Evolutionary conservation across 495 filamentous ascomycete species (phyloP).

Genomic region (Poronia punctata): DNA sequence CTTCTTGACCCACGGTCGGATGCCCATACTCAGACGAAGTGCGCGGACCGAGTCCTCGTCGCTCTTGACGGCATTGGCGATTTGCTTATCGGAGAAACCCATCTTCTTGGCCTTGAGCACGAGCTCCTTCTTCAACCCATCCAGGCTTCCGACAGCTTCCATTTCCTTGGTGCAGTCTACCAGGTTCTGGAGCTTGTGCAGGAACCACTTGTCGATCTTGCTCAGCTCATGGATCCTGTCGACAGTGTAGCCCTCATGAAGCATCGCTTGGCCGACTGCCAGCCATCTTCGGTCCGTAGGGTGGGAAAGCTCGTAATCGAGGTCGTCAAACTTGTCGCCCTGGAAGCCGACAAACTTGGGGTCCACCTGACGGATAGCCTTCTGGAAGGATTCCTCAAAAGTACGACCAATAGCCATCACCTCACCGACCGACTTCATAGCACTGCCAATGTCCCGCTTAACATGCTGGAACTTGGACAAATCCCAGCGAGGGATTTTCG

Average conservation of each 20-base stretch:
- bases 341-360: slow-evolving; percentile 89
- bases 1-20: slow-evolving; percentile 90
- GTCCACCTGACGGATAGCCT: slow-evolving; percentile 94
- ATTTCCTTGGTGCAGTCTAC: slow-evolving; percentile 84
- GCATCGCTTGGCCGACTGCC: slow-evolving; percentile 94
- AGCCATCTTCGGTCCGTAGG: slow-evolving; percentile 94
- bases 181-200: slow-evolving; percentile 95
- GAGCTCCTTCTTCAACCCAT: slow-evolving; percentile 78
- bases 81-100: slow-evolving; percentile 95
- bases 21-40: slow-evolving; percentile 74
- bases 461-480: slow-evolving; percentile 98
- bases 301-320: slow-evolving; percentile 84
- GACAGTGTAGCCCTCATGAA: slow-evolving; percentile 90
- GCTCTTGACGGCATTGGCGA: slow-evolving; percentile 75
- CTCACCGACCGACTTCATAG: slow-evolving; percentile 98
- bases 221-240: slow-evolving; percentile 86
- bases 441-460: slow-evolving; percentile 90
- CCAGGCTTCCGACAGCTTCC: slow-evolving; percentile 78
- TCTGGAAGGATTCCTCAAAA: slow-evolving; percentile 98
- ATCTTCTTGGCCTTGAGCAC: slow-evolving; percentile 90
- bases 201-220: slow-evolving; percentile 96
- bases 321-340: slow-evolving; percentile 85
- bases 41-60: slow-evolving; percentile 87
- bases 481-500: slow-evolving; percentile 98
- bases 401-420: slow-evolving; percentile 99